Conservation (phyloP, 2,329 filamentous ascomycete species). For the Talaromyces islandicus region DNA sequence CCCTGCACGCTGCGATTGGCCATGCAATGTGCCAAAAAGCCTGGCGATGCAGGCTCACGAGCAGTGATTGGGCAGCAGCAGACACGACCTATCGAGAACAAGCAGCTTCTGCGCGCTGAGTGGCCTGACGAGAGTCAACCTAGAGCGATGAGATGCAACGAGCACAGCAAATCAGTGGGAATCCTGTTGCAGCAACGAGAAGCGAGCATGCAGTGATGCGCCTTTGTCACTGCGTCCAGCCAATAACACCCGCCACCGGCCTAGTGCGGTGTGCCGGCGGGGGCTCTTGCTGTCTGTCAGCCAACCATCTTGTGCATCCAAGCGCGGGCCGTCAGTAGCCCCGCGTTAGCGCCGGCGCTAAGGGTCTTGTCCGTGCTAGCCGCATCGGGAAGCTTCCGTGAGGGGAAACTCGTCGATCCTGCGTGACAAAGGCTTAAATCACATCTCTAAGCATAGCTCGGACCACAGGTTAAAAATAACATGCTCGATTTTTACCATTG, state of each 20-base stretch:
- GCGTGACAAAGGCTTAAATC: background rate
- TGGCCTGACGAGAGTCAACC: background rate
- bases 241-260: background rate
- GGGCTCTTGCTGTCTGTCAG: background rate
- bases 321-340: constrained; percentile 1
- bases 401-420: background rate
- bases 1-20: constrained; percentile 4
- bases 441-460: background rate
- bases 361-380: background rate
- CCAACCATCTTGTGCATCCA: background rate
- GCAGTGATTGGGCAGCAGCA: background rate
- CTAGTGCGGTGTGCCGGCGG: background rate
- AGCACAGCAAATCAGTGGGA: background rate
- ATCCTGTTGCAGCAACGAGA: background rate
- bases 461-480: background rate
- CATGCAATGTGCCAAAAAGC: constrained; percentile 2
- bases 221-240: constrained; percentile 2
- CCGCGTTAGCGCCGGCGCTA: background rate
- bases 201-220: background rate
- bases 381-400: background rate
- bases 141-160: background rate
- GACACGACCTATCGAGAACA: background rate
- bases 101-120: background rate
- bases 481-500: background rate
- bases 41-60: constrained; percentile 4